Evolutionary conservation across 306 rosid species (phyloP).

Genomic region (Vigna mungo): DNA sequence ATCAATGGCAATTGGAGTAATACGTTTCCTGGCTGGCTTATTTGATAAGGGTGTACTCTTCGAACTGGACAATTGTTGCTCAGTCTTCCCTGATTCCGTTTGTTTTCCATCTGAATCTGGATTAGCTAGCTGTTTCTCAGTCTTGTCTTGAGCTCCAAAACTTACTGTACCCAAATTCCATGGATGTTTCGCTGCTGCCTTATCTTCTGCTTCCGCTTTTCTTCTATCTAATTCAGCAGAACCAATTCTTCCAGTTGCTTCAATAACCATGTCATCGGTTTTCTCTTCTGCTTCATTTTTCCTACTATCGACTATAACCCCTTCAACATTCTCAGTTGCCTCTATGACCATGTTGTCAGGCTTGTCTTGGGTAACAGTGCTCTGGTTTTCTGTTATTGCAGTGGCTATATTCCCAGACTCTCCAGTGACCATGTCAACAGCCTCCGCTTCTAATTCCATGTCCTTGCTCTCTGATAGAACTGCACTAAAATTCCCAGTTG

Average conservation of each 20-base stretch:
- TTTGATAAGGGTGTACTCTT: conserved; percentile 40
- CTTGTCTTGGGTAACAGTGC: conserved; percentile 42
- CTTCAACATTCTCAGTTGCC: conserved; percentile 23
- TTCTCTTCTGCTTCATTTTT: conserved; percentile 43
- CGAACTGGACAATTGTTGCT: conserved; percentile 37
- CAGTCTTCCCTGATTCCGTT: conserved; percentile 45
- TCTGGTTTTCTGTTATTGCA: conserved; percentile 3
- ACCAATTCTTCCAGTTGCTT: conserved; percentile 32
- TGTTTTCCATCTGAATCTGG: conserved; percentile 18
- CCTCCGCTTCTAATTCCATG: too few relatives aligned
- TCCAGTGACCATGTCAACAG: neutral
- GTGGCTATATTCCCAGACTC: conserved; percentile 20
- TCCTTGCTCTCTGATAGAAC: too few relatives aligned
- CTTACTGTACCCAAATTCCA: conserved; percentile 38
- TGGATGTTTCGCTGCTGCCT: conserved; percentile 35
- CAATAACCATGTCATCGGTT: conserved; percentile 31
- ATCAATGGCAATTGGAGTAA: conserved; percentile 49
- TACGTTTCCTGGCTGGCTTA: conserved; percentile 54
- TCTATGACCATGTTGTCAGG: conserved; percentile 37
- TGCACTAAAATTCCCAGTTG: neutral
- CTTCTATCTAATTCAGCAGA: conserved; percentile 28
- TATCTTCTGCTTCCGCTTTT: conserved; percentile 48
- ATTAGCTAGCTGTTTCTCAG: conserved; percentile 22
- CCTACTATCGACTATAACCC: neutral
- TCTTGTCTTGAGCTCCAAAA: conserved; percentile 33